phyloP scores from a whole-genome alignment of 2,329 filamentous ascomycete genomes.

The Ophiosphaerella narmari region DNA sequence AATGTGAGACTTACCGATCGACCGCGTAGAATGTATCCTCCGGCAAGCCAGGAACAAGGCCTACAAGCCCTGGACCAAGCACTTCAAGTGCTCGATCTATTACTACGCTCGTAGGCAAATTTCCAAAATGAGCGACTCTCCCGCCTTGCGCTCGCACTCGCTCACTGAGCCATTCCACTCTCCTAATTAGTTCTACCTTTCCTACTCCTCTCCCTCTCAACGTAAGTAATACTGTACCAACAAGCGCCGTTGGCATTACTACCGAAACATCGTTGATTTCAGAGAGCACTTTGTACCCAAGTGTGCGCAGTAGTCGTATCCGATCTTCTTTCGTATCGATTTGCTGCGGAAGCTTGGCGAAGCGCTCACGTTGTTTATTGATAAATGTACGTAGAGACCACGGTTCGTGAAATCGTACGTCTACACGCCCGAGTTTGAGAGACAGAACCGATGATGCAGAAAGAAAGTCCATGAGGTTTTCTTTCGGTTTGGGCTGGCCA shows the following conservation, averaged over 20 bases:
- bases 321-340: slow-evolving; percentile 53
- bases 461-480: slow-evolving; percentile 90
- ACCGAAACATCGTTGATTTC: slow-evolving; percentile 97
- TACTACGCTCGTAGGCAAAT: slow-evolving; percentile 76
- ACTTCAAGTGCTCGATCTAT: slow-evolving; percentile 91
- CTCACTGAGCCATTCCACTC: slow-evolving; percentile 87
- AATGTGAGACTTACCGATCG: slow-evolving; percentile 60
- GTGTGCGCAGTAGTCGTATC: slow-evolving; percentile 76
- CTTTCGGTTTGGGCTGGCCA: slow-evolving; percentile 92
- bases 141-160: slow-evolving; percentile 85
- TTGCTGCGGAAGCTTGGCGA: slow-evolving; percentile 48
- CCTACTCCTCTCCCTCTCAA: slow-evolving; percentile 90
- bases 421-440: slow-evolving; percentile 85
- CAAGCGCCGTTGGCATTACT: slow-evolving; percentile 95
- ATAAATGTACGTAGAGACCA: slow-evolving; percentile 90
- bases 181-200: slow-evolving; percentile 78
- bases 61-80: slow-evolving; percentile 85
- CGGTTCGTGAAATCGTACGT: slow-evolving; percentile 94
- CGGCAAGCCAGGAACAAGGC: slow-evolving; percentile 74
- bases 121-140: slow-evolving; percentile 90
- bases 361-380: slow-evolving; percentile 69
- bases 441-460: slow-evolving; percentile 86
- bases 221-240: slow-evolving; percentile 90
- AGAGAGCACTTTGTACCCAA: slow-evolving; percentile 89
- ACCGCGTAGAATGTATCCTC: slow-evolving; percentile 95